Conservation (phyloP, 169 alveolate genomes). For the Eimeria tenella region DNA sequence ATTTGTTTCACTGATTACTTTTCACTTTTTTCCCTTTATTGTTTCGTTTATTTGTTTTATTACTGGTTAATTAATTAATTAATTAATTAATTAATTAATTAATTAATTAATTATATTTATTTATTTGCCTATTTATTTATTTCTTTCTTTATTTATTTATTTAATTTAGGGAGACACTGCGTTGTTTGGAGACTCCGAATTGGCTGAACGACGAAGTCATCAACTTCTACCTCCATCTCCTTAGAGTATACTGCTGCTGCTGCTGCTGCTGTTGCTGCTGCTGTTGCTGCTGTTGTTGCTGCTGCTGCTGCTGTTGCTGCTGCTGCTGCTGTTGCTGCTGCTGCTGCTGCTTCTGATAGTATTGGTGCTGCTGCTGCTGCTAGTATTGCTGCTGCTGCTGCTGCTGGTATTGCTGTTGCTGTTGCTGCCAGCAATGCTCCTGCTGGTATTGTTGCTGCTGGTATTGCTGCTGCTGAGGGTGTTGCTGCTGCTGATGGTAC, state of each 20-base stretch:
- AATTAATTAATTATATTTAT: neutral
- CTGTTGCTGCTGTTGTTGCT: neutral
- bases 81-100: no score
- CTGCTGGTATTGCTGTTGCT: no score
- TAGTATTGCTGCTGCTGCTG: conserved; percentile 9
- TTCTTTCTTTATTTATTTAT: neutral
- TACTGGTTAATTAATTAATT: no score
- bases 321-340: conserved; percentile 17
- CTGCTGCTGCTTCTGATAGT: neutral
- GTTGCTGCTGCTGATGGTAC: no score
- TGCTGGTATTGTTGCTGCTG: no score
- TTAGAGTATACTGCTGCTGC: neutral
- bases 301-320: neutral
- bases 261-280: conserved; percentile 4
- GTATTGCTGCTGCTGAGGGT: no score
- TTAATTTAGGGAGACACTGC: conserved; percentile 82
- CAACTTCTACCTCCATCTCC: conserved; percentile 89
- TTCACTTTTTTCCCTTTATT: neutral
- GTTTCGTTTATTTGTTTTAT: no score
- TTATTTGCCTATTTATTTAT: neutral
- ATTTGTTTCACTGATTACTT: neutral
- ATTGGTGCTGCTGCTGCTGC: no score
- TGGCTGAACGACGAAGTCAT: conserved; percentile 94
- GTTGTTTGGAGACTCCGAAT: conserved; percentile 84
- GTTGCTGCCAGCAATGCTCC: no score